Conservation (phyloP, 2,329 filamentous ascomycete species). For the Scedosporium boydii region DNA sequence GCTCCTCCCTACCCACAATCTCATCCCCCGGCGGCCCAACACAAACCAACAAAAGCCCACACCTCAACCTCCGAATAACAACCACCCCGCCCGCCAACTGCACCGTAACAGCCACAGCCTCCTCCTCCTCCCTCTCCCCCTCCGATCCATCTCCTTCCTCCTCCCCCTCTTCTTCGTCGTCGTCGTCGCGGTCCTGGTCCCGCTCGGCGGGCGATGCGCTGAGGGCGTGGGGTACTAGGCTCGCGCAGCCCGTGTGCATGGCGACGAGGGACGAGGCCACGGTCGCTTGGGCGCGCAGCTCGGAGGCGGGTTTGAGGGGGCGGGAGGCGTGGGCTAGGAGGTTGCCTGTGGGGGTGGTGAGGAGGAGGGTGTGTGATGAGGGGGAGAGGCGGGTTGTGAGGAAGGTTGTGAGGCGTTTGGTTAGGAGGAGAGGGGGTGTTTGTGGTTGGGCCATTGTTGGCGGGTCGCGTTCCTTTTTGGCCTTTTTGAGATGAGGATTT, state of each 20-base stretch:
- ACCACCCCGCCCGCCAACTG: constrained; percentile 50
- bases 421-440: constrained; percentile 52
- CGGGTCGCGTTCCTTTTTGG: neutral
- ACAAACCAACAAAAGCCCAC: constrained; percentile 53
- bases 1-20: constrained; percentile 2
- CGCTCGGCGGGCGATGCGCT: constrained; percentile 19
- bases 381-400: constrained; percentile 48
- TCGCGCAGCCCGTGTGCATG: constrained; percentile 40
- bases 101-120: constrained; percentile 38
- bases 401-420: constrained; percentile 54
- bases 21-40: constrained; percentile 36
- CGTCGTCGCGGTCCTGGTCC: constrained; percentile 11
- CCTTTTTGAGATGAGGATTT: neutral
- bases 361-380: constrained; percentile 48
- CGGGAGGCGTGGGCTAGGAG: constrained; percentile 53
- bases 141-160: constrained; percentile 16
- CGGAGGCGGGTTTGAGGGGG: constrained; percentile 41
- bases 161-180: constrained; percentile 14
- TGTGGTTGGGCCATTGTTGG: constrained; percentile 23
- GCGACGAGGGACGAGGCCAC: constrained; percentile 53
- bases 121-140: constrained; percentile 6
- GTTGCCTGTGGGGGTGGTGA: constrained; percentile 51
- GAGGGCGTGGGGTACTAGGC: constrained; percentile 31
- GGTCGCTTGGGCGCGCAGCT: constrained; percentile 53
- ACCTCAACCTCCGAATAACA: constrained; percentile 46